A percentile compares a stretch with the other conserved stretches of the same genome.
These are phyloP conservation scores for Spatholobus suberectus DNA, from an alignment of 306 rosid genomes.

Conservation along the genomic window DNA sequence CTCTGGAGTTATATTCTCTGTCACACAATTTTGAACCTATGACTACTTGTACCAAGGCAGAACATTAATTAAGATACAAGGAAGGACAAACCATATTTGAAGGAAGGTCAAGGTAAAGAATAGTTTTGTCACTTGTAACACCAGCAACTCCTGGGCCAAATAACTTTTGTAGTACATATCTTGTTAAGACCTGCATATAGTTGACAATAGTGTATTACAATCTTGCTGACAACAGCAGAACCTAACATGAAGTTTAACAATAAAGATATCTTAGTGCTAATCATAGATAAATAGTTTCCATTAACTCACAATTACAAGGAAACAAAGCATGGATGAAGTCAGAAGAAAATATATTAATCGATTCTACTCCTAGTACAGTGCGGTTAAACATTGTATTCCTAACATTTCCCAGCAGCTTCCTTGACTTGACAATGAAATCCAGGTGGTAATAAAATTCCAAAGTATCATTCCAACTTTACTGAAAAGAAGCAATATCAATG, in stretches of 20 bases:
- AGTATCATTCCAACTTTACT: not conserved
- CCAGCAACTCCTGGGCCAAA: slow-evolving; percentile 61
- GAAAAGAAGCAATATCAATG: not conserved
- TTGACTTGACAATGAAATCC: not conserved
- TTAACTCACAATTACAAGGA: no score
- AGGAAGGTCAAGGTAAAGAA: slow-evolving; percentile 75
- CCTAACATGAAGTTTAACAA: slow-evolving; percentile 13
- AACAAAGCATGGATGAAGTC: no score
- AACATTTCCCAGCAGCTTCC: not conserved
- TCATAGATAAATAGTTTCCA: no score
- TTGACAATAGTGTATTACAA: not conserved
- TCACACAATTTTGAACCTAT: not conserved
- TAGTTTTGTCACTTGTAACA: slow-evolving; percentile 53
- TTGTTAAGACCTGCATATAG: slow-evolving; percentile 64
- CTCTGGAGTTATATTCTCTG: not conserved
- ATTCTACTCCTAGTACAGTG: not conserved
- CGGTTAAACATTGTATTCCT: not conserved
- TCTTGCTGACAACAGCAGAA: not conserved
- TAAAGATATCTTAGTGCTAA: not conserved
- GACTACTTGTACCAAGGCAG: not conserved
- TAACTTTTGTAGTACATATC: slow-evolving; percentile 66
- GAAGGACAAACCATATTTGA: slow-evolving; percentile 71
- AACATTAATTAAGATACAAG: not conserved
- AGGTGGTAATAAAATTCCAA: not conserved
- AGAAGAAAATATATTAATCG: no score